phyloP scores from a whole-genome alignment of 2,329 filamentous ascomycete genomes.

The Ascocoryne sarcoides region DNA sequence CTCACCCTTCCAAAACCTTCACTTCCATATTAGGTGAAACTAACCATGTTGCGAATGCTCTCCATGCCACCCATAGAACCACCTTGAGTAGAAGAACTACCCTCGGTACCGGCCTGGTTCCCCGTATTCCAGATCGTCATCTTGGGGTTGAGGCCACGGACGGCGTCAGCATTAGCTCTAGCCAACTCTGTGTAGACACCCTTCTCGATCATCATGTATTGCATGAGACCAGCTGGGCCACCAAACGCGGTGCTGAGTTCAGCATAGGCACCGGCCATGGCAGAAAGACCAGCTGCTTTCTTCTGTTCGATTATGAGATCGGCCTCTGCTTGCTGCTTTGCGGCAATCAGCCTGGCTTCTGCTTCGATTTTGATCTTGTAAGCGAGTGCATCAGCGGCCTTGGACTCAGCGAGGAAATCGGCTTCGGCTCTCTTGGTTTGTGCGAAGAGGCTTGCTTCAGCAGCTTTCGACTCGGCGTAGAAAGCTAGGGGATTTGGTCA shows the following conservation, averaged over 20 bases:
- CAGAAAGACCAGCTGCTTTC: slow-evolving; percentile 67
- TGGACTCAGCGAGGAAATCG: slow-evolving; percentile 36
- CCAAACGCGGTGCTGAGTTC: slow-evolving; percentile 65
- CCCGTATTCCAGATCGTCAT: slow-evolving; percentile 88
- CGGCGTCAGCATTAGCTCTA: slow-evolving; percentile 65
- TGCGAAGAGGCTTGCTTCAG: slow-evolving; percentile 35
- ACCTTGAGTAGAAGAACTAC: slow-evolving; percentile 24
- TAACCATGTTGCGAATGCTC: slow-evolving; percentile 60
- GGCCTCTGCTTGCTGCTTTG: slow-evolving; percentile 46
- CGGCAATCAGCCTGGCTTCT: slow-evolving; percentile 33
- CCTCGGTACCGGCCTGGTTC: slow-evolving; percentile 31
- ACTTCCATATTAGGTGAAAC: background rate
- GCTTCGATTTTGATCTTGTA: slow-evolving; percentile 36
- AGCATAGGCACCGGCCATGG: slow-evolving; percentile 74
- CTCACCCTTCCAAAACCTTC: background rate
- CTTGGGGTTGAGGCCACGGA: slow-evolving; percentile 75
- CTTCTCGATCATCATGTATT: slow-evolving; percentile 83
- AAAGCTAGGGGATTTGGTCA: too few species aligned
- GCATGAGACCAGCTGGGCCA: slow-evolving; percentile 67
- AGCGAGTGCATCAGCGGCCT: slow-evolving; percentile 43
- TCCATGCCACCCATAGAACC: slow-evolving; percentile 45
- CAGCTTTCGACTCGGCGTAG: slow-evolving; percentile 58
- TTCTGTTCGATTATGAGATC: slow-evolving; percentile 52
- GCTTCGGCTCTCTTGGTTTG: background rate
- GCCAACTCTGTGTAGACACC: slow-evolving; percentile 71